A percentile compares a stretch with the other conserved stretches of the same genome.
Evolutionary conservation across 202 grass and related monocot species (phyloP).

Genomic region (Carex arenaria): DNA sequence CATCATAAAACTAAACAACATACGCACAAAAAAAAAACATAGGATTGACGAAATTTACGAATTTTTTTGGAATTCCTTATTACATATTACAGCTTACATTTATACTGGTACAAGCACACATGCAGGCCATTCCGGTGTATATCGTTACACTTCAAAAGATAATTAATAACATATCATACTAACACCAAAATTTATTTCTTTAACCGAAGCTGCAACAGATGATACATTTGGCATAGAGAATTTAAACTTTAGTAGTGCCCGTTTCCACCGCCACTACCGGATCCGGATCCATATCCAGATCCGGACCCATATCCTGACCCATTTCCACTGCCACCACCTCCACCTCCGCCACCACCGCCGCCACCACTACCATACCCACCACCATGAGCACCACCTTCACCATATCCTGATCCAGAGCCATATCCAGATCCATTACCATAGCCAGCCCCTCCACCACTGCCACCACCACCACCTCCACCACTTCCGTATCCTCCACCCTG

Average conservation of each 20-base stretch:
- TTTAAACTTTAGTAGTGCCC: neutral
- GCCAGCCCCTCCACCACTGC: neutral
- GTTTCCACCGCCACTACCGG: constrained; percentile 14
- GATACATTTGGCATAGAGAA: neutral
- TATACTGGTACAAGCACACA: too few species aligned
- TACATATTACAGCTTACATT: too few species aligned
- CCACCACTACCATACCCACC: constrained; percentile 8
- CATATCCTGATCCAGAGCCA: constrained; percentile 12
- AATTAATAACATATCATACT: neutral
- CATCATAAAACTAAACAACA: too few species aligned
- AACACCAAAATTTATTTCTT: neutral
- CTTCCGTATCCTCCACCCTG: neutral
- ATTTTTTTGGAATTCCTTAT: too few species aligned
- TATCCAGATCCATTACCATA: constrained; percentile 11
- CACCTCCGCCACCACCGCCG: neutral
- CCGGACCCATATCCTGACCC: neutral
- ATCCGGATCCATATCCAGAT: neutral
- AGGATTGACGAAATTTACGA: too few species aligned
- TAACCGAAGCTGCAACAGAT: neutral
- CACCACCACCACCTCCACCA: constrained; percentile 18
- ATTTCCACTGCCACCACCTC: neutral
- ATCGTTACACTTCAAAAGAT: too few species aligned
- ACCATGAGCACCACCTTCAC: constrained; percentile 10
- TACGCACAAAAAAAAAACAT: too few species aligned
- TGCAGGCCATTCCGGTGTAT: too few species aligned